These are phyloP conservation scores for Mycena maculata DNA, from an alignment of 768 basidiomycete genomes.

Conservation along the genomic window DNA sequence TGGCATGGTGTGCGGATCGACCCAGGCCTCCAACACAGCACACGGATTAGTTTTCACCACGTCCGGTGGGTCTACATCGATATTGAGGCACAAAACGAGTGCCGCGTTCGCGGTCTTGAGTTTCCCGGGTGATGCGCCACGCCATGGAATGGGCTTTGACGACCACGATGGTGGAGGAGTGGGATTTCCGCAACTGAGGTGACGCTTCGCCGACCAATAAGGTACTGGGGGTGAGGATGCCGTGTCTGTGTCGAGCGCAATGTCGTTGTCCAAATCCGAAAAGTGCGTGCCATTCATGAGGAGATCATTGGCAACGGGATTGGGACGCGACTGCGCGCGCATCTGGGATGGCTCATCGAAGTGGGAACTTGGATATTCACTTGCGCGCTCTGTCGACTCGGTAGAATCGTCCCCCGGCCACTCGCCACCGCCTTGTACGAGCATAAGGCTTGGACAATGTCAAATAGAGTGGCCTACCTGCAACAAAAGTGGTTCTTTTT, in stretches of 20 bases:
- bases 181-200: constrained; percentile 91
- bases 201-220: constrained; percentile 90
- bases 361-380: constrained; percentile 25
- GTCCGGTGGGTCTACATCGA: constrained; percentile 98
- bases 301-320: constrained; percentile 22
- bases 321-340: constrained; percentile 19
- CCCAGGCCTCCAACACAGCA: constrained; percentile 96
- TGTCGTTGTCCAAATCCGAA: constrained; percentile 34
- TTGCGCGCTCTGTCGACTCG: constrained; percentile 19
- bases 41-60: constrained; percentile 97
- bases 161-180: constrained; percentile 76
- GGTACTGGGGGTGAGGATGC: constrained; percentile 69
- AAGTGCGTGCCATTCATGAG: constrained; percentile 34
- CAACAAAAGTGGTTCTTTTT: constrained; percentile 15
- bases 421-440: constrained; percentile 6
- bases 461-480: constrained; percentile 9
- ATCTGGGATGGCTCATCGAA: constrained; percentile 22
- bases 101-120: constrained; percentile 93
- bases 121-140: constrained; percentile 82
- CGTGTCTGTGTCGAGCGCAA: constrained; percentile 41
- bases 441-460: not conserved
- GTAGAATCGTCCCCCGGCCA: constrained; percentile 24
- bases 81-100: constrained; percentile 92
- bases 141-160: constrained; percentile 80
- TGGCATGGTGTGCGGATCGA: constrained; percentile 93